These are phyloP conservation scores for Ganoderma sinense DNA, from an alignment of 1,284 basidiomycete genomes.

Conservation along the genomic window DNA sequence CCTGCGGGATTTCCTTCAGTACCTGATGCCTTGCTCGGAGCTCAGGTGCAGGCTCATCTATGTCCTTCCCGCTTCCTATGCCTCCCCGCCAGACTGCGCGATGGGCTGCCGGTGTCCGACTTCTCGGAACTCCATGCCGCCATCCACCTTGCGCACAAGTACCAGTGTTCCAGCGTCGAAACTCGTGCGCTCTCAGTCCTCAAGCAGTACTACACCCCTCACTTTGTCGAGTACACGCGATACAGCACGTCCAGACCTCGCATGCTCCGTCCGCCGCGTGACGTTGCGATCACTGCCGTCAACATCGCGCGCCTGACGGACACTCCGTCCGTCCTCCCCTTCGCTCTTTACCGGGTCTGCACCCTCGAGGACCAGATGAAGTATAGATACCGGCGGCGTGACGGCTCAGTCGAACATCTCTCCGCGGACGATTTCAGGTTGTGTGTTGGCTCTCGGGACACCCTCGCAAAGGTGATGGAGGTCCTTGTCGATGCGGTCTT, in stretches of 20 bases:
- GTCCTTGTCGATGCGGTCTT: no score
- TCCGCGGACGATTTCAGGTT: conserved; percentile 7
- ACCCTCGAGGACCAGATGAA: background rate
- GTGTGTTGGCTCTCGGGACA: conserved; percentile 7
- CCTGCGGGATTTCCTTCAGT: background rate
- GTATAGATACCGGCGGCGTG: background rate
- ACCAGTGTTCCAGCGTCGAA: background rate
- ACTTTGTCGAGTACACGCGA: background rate
- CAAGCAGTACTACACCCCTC: background rate
- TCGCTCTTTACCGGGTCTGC: conserved; percentile 4
- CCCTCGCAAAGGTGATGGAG: no score
- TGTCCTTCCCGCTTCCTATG: background rate
- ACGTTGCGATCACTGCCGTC: background rate
- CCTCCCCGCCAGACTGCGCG: background rate
- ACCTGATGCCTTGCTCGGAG: background rate
- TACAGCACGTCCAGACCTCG: background rate
- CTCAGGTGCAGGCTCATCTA: background rate
- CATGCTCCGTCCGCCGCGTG: background rate
- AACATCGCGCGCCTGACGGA: conserved; percentile 8
- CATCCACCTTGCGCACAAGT: conserved; percentile 8
- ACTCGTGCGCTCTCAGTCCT: background rate
- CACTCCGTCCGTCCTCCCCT: background rate
- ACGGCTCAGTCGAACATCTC: conserved; percentile 7
- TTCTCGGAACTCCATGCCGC: background rate
- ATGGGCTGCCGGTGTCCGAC: background rate